Evolutionary conservation across 371 early-diverging fungal genomes (phyloP).

Genomic region (Chytridium lagenaria): DNA sequence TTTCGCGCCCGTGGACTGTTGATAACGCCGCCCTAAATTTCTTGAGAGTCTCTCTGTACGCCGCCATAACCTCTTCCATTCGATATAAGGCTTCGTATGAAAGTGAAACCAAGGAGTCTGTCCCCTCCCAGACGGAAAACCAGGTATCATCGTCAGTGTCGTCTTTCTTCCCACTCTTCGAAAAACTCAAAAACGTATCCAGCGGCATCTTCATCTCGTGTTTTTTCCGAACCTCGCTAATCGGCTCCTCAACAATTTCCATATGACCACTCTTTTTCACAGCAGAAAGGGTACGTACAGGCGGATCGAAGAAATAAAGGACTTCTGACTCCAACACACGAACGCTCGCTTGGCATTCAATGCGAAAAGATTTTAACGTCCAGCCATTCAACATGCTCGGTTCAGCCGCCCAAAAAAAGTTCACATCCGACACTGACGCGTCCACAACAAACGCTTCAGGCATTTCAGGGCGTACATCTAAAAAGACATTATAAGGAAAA

Average conservation of each 20-base stretch:
- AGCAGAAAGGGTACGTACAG: not conserved
- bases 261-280: not conserved
- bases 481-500: not conserved
- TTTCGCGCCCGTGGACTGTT: not conserved
- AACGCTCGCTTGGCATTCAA: conserved; percentile 11
- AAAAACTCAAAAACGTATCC: not conserved
- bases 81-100: not conserved
- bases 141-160: not conserved
- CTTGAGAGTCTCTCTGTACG: not conserved
- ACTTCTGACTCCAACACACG: not conserved
- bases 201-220: not conserved
- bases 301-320: not conserved
- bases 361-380: not conserved
- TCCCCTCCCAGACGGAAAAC: conserved; percentile 6
- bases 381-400: not conserved
- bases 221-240: conserved; percentile 3
- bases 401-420: not conserved
- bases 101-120: not conserved
- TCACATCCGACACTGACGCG: not conserved
- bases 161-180: not conserved
- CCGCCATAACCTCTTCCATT: not conserved
- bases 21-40: not conserved
- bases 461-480: not conserved
- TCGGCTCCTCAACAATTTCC: not conserved
- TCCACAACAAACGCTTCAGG: not conserved